Evolutionary conservation across 1,139 yeast genomes (phyloP), one percentile per base, ranked within the genome.

Genomic region (Saccharomyces hybrid): DNA sequence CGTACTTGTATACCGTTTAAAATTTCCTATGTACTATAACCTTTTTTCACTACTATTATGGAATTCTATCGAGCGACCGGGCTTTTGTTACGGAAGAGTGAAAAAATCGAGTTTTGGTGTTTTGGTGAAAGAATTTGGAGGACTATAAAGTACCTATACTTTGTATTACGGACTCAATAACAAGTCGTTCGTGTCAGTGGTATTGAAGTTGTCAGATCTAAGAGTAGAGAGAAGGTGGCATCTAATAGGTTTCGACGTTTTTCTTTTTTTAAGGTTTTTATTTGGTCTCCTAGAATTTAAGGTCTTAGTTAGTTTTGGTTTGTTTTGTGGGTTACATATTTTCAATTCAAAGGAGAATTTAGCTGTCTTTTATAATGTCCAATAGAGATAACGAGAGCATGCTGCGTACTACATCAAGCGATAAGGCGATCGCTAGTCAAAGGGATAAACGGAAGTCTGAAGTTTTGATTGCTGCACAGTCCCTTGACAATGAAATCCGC

Each of bases 401-500:
- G n/a, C 19, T 38, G 44, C 44, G 44, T 38, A 6, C 26, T 5
- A 38, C 25, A 13, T 38, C 44, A 38, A 38, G 9, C 13, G 19
- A 19, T 9, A 38, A 19, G 44, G n/a, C 13, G n/a, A 19, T 26
- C 8, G 44, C 44, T 38, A 16, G n/a, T 38, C 44, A 38, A 38
- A 38, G 48, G 28, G 63, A 67, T 42, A 66, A 64, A 55, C 58
- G 68, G 53, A 63, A 64, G 51, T 67, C 71, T 5, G 66, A 65
- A 42, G 67, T 66, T 13, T 56, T 64, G 46, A 63, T 65, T 16
- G 71, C 71, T 9, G 71, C 71, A 3, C 66, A 66, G 52, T 64
- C 67, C 4, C 46, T 68, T 49, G 68, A 66, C 54, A 54, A 61
- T 42, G 70, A 68, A 51, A 55, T 68, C 7, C 63, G 62, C 49